Percentiles rank a stretch among this genome's conserved stretches.
Conservation (phyloP, 2,329 filamentous ascomycete species). For the Scytalidium lignicola region DNA sequence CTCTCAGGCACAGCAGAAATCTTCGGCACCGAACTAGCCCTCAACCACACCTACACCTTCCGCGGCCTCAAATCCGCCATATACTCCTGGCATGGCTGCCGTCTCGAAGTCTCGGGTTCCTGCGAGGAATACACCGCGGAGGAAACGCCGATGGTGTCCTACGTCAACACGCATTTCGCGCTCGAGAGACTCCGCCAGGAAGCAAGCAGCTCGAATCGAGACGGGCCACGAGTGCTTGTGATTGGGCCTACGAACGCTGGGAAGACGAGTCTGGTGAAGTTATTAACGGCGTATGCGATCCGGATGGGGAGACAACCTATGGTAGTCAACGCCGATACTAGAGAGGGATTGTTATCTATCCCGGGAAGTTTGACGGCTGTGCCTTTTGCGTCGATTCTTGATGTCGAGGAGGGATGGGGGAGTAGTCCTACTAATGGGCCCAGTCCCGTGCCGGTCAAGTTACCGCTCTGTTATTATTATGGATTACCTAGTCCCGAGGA, state of each 20-base stretch:
- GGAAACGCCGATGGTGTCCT: constrained; percentile 75
- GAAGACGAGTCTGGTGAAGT: constrained; percentile 77
- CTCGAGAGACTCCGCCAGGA: constrained; percentile 67
- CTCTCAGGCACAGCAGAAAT: constrained; percentile 81
- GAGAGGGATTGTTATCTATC: constrained; percentile 71
- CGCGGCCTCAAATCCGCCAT: constrained; percentile 79
- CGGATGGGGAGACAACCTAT: constrained; percentile 69
- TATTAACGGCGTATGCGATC: constrained; percentile 73
- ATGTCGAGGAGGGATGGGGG: constrained; percentile 85
- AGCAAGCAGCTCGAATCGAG: constrained; percentile 42
- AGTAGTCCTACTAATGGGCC: constrained; percentile 87
- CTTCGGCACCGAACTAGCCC: constrained; percentile 89
- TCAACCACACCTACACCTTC: constrained; percentile 75
- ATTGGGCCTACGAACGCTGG: constrained; percentile 74
- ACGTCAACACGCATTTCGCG: constrained; percentile 83
- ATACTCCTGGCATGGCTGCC: constrained; percentile 88
- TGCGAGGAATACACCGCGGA: constrained; percentile 60
- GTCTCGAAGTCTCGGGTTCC: constrained; percentile 66
- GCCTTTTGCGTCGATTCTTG: constrained; percentile 82
- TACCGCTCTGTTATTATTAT: constrained; percentile 87
- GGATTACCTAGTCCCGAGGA: constrained; percentile 70
- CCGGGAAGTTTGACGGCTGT: constrained; percentile 80
- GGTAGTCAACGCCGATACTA: constrained; percentile 79
- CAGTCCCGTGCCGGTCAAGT: constrained; percentile 80
- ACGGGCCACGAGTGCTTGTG: constrained; percentile 79